phyloP scores from a whole-genome alignment of 192 early-diverging fungal species.

The Obelidium mucronatum region DNA sequence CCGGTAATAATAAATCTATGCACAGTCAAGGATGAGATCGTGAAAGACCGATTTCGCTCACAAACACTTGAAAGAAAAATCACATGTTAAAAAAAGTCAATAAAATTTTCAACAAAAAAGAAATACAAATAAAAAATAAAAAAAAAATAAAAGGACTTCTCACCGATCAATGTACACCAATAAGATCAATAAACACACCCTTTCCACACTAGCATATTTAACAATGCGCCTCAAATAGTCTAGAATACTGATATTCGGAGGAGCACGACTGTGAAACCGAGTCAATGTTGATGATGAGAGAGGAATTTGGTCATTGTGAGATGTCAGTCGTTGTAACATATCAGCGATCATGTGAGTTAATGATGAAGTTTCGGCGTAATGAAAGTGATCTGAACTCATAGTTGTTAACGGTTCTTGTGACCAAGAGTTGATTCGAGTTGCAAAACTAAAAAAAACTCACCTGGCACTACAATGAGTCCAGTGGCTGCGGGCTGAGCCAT shows the following conservation, averaged over 20 bases:
- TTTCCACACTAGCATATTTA: constrained; percentile 91
- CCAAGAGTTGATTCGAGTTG: no score
- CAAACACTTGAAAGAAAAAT: constrained; percentile 60
- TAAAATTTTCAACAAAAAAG: neutral
- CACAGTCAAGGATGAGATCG: constrained; percentile 91
- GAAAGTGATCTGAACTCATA: constrained; percentile 49
- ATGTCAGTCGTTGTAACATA: constrained; percentile 60
- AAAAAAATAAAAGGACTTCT: neutral
- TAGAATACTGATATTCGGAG: constrained; percentile 82
- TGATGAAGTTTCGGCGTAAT: constrained; percentile 39
- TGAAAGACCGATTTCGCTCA: constrained; percentile 73
- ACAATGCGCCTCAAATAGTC: constrained; percentile 93
- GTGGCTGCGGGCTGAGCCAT: neutral
- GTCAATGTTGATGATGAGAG: constrained; percentile 71
- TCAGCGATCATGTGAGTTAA: constrained; percentile 51
- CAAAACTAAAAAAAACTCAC: constrained; percentile 22
- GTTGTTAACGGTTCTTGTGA: no score
- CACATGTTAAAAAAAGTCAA: neutral
- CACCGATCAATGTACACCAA: constrained; percentile 92
- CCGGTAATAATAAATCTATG: constrained; percentile 61
- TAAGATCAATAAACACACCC: constrained; percentile 84
- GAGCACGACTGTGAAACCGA: constrained; percentile 93
- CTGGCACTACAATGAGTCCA: constrained; percentile 9
- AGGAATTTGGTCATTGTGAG: constrained; percentile 75
- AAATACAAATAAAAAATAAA: constrained; percentile 6